Base-by-base conservation (phyloP, 768 basidiomycete genomes). In the Astraeus odoratus region DNA sequence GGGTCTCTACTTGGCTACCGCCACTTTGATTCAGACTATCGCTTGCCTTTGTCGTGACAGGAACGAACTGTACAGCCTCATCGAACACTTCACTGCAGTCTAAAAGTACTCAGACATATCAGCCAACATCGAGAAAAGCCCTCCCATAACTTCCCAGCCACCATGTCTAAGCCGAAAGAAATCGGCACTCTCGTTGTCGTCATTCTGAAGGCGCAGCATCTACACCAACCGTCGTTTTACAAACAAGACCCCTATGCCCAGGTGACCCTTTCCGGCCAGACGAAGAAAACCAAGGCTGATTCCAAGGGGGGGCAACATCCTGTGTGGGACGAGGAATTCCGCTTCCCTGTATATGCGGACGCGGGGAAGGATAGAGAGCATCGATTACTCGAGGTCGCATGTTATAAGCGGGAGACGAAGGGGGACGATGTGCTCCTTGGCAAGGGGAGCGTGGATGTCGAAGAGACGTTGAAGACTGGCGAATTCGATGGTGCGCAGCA, bases 281-380 rank as follows among this genome's bases (percentile, higher is more conserved):
- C 75, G 42, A 79, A 86, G 57, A 76, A 76, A 46, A 92, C 90
- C 1, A 71, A 76, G 43, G 74, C 81, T 48, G 85, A 90, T 56
- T 71, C 80, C 52, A 90, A 83, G 58, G 93, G 93, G 2, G 94
- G 94, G 0, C 94, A 97, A 58, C 86, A 89, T 63, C 94, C 94
- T 2, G 78, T 83, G 48, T 97, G 93, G 91, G 93, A 96, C 58
- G 80, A 80, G 26, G 92, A 96, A 63, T 63, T 94, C 42, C 78
- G 90, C 34, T 81, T 92, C 61, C 75, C 81, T 5, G 72, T 97
- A 38, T 61, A 76, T 53, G 80, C 78, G 54, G 75, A 76, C n/a
- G 61, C 58, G 8, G 75, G 77, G 26, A 79, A 80, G 51, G 61
- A 64, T 38, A 61, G 42, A 4, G 40, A 27, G 19, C 68, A 71